These are phyloP conservation scores for Dendrobium catenatum DNA, from an alignment of 106 monocot species.

Conservation along the genomic window DNA sequence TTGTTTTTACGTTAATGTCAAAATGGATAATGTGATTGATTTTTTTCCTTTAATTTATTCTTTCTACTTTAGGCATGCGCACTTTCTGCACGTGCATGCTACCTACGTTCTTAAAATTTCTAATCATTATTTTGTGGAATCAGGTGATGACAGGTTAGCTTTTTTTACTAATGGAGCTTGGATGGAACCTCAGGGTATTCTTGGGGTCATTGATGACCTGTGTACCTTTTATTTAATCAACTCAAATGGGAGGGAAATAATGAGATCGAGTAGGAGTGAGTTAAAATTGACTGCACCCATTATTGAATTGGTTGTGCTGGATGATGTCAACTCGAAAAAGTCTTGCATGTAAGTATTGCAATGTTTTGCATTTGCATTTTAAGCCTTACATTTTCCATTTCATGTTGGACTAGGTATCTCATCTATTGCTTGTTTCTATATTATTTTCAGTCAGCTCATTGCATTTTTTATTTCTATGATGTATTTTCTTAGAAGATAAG, in stretches of 20 bases:
- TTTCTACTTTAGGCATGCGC: not conserved
- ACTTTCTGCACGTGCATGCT: not conserved
- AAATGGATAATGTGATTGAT: not conserved
- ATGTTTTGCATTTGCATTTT: not conserved
- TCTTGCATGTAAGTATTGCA: constrained; percentile 32
- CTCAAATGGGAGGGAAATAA: constrained; percentile 62
- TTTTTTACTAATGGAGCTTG: constrained; percentile 68
- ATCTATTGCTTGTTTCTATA: not conserved
- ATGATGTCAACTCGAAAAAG: constrained; percentile 32
- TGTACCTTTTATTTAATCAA: constrained; percentile 64
- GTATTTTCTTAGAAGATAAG: not conserved
- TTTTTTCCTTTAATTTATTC: not conserved
- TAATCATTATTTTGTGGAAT: constrained; percentile 18
- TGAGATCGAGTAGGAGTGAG: constrained; percentile 45
- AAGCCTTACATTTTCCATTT: not conserved
- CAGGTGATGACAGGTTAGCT: constrained; percentile 50
- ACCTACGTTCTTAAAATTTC: not conserved
- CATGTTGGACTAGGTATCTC: not conserved
- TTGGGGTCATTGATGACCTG: constrained; percentile 61
- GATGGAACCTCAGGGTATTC: constrained; percentile 71
- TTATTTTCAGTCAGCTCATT: not conserved
- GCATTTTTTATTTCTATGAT: not conserved
- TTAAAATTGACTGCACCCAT: constrained; percentile 51
- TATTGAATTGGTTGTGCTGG: constrained; percentile 39
- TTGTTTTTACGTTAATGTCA: not conserved